phyloP scores from a whole-genome alignment of 768 basidiomycete genomes.

The Tephrocybe sp. region DNA sequence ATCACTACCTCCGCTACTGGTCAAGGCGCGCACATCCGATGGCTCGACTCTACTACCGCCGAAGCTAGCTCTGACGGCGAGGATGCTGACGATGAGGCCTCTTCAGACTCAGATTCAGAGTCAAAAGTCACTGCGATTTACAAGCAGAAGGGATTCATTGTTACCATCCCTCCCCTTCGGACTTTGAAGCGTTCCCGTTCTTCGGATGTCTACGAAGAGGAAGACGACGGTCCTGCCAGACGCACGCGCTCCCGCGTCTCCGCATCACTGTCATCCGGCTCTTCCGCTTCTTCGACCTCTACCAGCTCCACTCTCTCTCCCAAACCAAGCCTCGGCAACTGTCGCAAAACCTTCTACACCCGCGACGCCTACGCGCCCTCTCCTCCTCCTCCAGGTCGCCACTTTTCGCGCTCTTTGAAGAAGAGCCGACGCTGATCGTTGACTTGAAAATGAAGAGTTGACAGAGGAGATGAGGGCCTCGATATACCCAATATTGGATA shows the following conservation, averaged over 20 bases:
- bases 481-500: background rate
- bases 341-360: background rate
- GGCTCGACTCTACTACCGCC: background rate
- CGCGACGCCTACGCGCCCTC: background rate
- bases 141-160: background rate
- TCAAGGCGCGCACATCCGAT: background rate
- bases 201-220: background rate
- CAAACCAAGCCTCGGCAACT: background rate
- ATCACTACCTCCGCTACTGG: background rate
- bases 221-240: background rate
- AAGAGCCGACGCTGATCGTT: background rate
- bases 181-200: background rate
- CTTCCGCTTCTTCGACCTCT: background rate
- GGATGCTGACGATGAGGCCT: constrained; percentile 1
- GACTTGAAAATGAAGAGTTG: too few species aligned
- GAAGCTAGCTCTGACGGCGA: background rate
- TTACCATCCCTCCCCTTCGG: background rate
- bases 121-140: background rate
- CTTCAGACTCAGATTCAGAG: background rate
- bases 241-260: background rate
- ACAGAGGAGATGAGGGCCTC: too few species aligned
- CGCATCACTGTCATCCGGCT: background rate
- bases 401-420: background rate
- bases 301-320: background rate
- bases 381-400: background rate